A percentile compares a stretch with the other conserved stretches of the same genome.
Conservation (phyloP, 1,284 basidiomycete species). For the Ceratobasidium sp. region DNA sequence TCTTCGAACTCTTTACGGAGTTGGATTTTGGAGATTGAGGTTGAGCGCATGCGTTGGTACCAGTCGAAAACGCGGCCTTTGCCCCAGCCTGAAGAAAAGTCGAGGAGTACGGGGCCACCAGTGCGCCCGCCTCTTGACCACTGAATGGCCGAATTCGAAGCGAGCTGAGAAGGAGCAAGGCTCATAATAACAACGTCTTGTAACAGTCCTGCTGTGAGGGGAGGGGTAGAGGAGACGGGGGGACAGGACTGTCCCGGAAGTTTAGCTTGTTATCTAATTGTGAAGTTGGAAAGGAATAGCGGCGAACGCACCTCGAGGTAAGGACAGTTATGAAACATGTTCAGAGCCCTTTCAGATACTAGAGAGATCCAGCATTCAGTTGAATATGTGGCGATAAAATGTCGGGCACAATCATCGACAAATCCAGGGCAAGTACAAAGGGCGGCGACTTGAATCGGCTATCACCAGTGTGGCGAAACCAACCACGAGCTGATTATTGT, state of each 20-base stretch:
- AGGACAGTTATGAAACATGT: conserved; percentile 2
- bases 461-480: no score
- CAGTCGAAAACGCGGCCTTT: conserved; percentile 15
- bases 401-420: no score
- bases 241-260: neutral
- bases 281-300: neutral
- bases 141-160: conserved; percentile 8
- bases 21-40: conserved; percentile 1
- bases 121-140: neutral
- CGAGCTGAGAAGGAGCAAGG: neutral
- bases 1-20: neutral
- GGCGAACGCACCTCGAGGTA: neutral
- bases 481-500: no score
- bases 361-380: neutral
- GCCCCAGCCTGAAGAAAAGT: conserved; percentile 3
- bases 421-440: conserved; percentile 19
- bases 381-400: neutral
- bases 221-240: neutral
- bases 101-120: neutral
- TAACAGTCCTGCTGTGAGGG: neutral
- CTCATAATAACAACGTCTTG: neutral
- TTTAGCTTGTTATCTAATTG: neutral
- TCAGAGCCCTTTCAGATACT: neutral
- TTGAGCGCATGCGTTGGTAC: neutral
- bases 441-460: no score